Evolutionary conservation across 257 asterid species (phyloP), one percentile per base, ranked within the genome.

Genomic region (Fraxinus americana): DNA sequence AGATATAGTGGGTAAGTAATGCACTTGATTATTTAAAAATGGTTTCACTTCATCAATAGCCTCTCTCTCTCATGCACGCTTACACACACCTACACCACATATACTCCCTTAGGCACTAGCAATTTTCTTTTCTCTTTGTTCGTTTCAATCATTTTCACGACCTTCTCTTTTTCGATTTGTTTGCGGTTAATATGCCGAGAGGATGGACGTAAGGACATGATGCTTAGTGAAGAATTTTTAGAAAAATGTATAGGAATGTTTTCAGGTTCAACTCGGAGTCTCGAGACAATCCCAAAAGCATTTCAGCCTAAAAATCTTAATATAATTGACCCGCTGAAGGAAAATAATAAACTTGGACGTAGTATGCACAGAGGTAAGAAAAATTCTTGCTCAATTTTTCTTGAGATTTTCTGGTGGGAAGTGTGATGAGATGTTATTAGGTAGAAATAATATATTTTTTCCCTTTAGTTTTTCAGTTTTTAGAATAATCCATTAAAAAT

Each of bases 261-360:
- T 83, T 79, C 98, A 59, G 79, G 87, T 77, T 88, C 90, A 79
- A 75, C 78, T 50, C 80, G 71, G 81, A 88, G 38, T 52, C 45
- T 63, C 75, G 96, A 87, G 67, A 83, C 89, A 72, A 86, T 81
- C 80, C 74, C 87, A n/a, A 86, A 83, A 72, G 73, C 83, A 27
- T 91, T 94, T 83, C 83, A 78, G 66, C 88, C 83, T 10, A 94
- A 90, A 66, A 80, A 91, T 87, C 89, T 92, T 70, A 91, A 92
- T 81, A 91, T 94, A 48, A 83, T 92, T 50, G 99, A 94, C 82
- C 99, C 98, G 14, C 83, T 94, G 82, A 90, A 86, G 85, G 91
- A 90, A 80, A 83, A 86, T 78, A 94, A 94, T 78, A 94, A 92
- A 89, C 94, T 94, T 38, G 99, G 99, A 39, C 96, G 98, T 78